Evolutionary conservation across 805 yeast genomes (phyloP), one percentile per base, ranked within the genome.

Genomic region (Jamesozyma spencerorum): DNA sequence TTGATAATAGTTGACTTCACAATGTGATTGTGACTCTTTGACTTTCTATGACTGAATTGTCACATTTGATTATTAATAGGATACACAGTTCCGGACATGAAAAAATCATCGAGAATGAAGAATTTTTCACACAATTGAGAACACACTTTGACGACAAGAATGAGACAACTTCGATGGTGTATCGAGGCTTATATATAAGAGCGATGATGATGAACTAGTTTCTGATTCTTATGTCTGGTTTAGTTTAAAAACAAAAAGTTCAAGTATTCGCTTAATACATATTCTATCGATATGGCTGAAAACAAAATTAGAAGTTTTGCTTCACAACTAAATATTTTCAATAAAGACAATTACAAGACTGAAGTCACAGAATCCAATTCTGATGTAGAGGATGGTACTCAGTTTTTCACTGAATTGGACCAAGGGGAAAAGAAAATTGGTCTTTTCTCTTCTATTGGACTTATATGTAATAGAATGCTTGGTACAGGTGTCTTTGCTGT

Each of bases 401-500:
- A 56, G 12, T 60, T 54, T 30, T 57, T 53, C 11, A 60, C 60
- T 14, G 65, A 65, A 31, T 37, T 62, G 29, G 72, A 68, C 41
- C 55, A 60, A 47, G 70, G 70, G 40, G 56, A 62, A 33, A 68
- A 66, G 43, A 63, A 68, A 34, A 48, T 75, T 29, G 80, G 79
- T 38, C 56, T 72, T 36, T 39, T 72, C 31, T 74, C 81, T 34
- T 83, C 86, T 39, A 69, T 79, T 40, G 81, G 81, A 38, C 62
- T 79, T 42, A 75, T 79, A 42, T 66, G 80, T 50, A 81, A 79
- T 47, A 75, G 87, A 48, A 75, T 81, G 65, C 69, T 81, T 33
- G 87, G 88, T 47, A 81, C 87, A 0, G 87, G 87, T 61, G 79
- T 81, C 37, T 81, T 81, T 55, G 75, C 81, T 11, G 79, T 83